Base-by-base conservation (phyloP, 1,284 basidiomycete genomes). In the Sanguinoderma infundibulare region DNA sequence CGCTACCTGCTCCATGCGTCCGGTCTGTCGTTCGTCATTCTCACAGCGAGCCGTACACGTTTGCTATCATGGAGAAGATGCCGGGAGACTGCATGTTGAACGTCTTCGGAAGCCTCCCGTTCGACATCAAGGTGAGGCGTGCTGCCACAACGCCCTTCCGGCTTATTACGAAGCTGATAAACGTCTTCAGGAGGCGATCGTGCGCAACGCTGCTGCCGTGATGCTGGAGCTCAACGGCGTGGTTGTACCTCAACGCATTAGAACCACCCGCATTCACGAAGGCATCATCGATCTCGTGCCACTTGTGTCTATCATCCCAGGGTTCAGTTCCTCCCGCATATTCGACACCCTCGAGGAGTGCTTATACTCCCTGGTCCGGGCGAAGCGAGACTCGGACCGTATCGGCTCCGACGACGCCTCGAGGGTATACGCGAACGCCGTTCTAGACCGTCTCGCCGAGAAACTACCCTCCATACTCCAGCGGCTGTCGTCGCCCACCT, bases 331-430 rank as follows among this genome's bases (percentile, higher is more conserved):
- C 14, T 1, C 56, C 2, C 28, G 38, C 3, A 46, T 64, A 0
- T 64, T 57, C 24, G 51, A 59, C 54, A 54, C 56, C 1, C 57
- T 64, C 6, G 60, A 64, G 26, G 57, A 50, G 20, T 64, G 50
- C 20, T 24, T 61, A 15, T 5, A n/a, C 17, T 26, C n/a, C n/a
- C 44, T 59, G 30, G 28, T 61, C 12, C 47, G 56, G 20, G 26
- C 10, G 15, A 47, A 17, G 5, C 53, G 53, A 3, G 20, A 30
- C 2, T 57, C 56, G 0, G 6, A n/a, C 32, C 44, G 14, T 26
- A 22, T 56, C 7, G 38, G 30, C 20, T 28, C 42, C 6, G 46
- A 59, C 20, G 51, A 52, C n/a, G 46, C 5, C 3, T 15, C 36
- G 6, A 42, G 44, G 24, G 14, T 24, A 6, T 8, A 8, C 1